A percentile compares a stretch with the other conserved stretches of the same genome.
Conservation (phyloP, 2,329 filamentous ascomycete genomes). For the Dryadomyces quercivorus region DNA sequence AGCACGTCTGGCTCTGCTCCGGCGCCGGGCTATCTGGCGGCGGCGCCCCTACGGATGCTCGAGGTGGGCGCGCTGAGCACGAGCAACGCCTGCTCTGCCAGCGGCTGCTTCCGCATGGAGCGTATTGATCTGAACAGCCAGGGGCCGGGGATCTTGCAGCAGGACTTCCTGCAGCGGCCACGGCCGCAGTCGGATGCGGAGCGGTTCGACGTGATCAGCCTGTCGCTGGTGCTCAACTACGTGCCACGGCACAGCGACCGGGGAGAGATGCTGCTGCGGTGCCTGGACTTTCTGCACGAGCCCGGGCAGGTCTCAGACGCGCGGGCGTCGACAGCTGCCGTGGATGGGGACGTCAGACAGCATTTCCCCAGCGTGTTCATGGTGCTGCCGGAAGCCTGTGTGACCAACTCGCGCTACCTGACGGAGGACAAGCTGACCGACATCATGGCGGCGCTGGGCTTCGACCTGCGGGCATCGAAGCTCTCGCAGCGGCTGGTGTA, state of each 20-base stretch:
- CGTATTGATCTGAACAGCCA: conserved; percentile 89
- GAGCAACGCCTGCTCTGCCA: conserved; percentile 70
- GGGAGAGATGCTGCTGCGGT: conserved; percentile 76
- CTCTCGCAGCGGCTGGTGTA: conserved; percentile 75
- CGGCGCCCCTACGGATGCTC: conserved; percentile 48
- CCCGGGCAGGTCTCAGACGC: conserved; percentile 10
- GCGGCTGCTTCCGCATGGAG: conserved; percentile 57
- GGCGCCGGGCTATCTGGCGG: neutral
- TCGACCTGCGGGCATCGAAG: conserved; percentile 52
- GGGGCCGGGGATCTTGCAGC: conserved; percentile 65
- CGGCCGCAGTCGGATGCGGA: conserved; percentile 50
- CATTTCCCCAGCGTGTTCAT: conserved; percentile 67
- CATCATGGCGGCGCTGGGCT: conserved; percentile 72
- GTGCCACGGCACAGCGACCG: conserved; percentile 64
- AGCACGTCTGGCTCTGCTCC: neutral
- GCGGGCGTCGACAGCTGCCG: neutral
- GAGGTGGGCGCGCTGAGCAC: conserved; percentile 84
- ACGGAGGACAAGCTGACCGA: conserved; percentile 53
- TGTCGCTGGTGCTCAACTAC: conserved; percentile 90
- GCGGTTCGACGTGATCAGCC: conserved; percentile 76
- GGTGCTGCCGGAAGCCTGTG: conserved; percentile 77
- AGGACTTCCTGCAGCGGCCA: conserved; percentile 88
- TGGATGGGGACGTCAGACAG: conserved; percentile 11
- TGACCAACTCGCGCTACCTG: conserved; percentile 84
- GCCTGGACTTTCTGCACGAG: conserved; percentile 53